Base-by-base conservation (phyloP, 2,329 filamentous ascomycete genomes). In the Exophiala spinifera region DNA sequence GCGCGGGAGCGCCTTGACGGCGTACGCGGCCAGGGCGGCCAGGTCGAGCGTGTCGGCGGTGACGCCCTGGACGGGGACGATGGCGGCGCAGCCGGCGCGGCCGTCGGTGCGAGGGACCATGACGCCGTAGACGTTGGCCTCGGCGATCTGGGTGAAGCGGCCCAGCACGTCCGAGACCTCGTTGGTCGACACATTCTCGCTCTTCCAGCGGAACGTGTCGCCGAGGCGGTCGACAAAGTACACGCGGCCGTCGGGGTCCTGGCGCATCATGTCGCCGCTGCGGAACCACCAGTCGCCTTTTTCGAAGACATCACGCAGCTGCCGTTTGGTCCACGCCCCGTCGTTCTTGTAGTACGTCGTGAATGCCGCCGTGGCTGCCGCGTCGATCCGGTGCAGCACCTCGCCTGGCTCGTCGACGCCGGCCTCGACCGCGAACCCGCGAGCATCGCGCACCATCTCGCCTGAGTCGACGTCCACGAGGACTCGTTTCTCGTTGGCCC, bases 121-220 rank as follows among this genome's bases (percentile, higher is more conserved):
- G 1, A 95, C 88, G 42, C 90, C 90, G 65, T 95, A 95, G 21
- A 95, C 90, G 64, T 94, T 95, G 20, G 88, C 87, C 72, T 95
- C 90, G 40, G 79, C 74, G 17, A 95, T 78, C 1, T 76, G 74
- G 0, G 83, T 75, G 66, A 91, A 86, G 0, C 76, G 72, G 15
- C 88, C 86, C 0, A 96, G 70, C 0, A 83, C 82, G 65, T 91
- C 83, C 20, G 85, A 81, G 15, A 95, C 91, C 69, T 96, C 90
- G 53, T 81, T 84, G 0, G 88, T 91, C 2, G 87, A 89, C 1
- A 92, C 87, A 64, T 92, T 92, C 70, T 92, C 88, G 53, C 84
- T 85, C 73, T 94, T 78, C 79, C 79, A 81, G 8, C 78, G 70
- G 66, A 77, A 81, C 0, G 78, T 80, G 59, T 81, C 78, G 20